Evolutionary conservation across 257 asterid species (phyloP), one percentile per base, ranked within the genome.

Genomic region (Mitragyna speciosa): DNA sequence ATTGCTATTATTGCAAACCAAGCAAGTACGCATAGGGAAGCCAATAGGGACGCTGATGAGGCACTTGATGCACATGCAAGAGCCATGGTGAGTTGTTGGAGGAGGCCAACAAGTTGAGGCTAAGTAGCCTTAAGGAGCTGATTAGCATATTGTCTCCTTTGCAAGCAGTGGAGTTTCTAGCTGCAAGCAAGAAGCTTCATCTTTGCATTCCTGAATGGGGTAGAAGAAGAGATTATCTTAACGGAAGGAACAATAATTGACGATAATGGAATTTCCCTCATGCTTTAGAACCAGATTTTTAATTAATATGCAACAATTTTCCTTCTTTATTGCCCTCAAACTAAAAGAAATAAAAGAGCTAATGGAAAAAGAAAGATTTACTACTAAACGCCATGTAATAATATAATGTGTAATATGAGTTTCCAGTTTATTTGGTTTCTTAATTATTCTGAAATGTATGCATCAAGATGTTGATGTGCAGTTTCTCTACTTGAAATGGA

Each of bases 171-270:
- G 88, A 86, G 4, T 86, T 87, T 66, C 81, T 90, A 58, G 87
- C 90, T 58, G 90, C 88, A 59, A 81, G 86, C 7, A 90, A 85
- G 84, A 88, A 79, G 70, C 83, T 84, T 9, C 82, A 83, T 39
- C 85, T 88, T 16, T 88, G 90, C 83, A 64, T 87, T 75, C 85
- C 70, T 36, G 83, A 79, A 10, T 90, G 94, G 92, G 94, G 91
- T 59, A 51, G 22, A 80, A 84, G 84, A 86, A 85, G 88, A 22
- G 90, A 87, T 54, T n/a, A 67, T 5, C 11, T 8, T n/a, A 45
- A 66, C 12, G 71, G 71, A 66, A 30, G 69, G 39, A 26, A 0
- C 12, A 15, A 30, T 15, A 66, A 10, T 17, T 26, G 69, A 64
- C 19, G 45, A 66, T 15, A 28, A 26, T 30, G 30, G 24, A 65